Evolutionary conservation across 202 grass and related monocot species (phyloP).

Genomic region (Hordeum pubiflorum): DNA sequence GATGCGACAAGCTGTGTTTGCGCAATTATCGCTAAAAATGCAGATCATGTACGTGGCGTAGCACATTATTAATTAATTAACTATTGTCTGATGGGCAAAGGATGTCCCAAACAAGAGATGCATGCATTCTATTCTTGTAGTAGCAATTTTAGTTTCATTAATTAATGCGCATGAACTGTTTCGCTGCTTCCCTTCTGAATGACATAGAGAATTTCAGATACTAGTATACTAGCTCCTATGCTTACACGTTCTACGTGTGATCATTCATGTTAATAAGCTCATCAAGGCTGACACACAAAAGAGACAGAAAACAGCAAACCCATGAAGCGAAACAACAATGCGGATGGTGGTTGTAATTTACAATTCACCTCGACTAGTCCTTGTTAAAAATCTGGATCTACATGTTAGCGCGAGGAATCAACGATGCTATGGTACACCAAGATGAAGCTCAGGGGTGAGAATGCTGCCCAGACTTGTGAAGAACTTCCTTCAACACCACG

Average conservation of each 20-base stretch:
- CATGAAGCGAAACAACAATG: neutral
- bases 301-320: neutral
- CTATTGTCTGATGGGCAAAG: neutral
- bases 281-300: neutral
- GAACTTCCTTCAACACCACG: constrained; percentile 52
- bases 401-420: neutral
- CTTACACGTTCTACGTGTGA: no score
- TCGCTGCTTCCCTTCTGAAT: neutral
- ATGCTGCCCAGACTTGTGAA: constrained; percentile 41
- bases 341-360: neutral
- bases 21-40: neutral
- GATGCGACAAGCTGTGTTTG: neutral
- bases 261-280: no score
- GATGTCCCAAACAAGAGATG: neutral
- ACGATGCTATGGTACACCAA: neutral
- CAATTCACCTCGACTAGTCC: neutral
- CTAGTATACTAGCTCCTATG: no score
- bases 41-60: neutral
- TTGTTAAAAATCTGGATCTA: neutral
- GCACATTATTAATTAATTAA: no score
- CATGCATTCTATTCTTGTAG: neutral
- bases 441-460: constrained; percentile 30
- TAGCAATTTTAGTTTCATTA: neutral
- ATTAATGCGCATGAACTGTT: neutral
- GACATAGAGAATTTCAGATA: neutral